phyloP scores from a whole-genome alignment of 306 rosid genomes.

The Arachis hypogaea region DNA sequence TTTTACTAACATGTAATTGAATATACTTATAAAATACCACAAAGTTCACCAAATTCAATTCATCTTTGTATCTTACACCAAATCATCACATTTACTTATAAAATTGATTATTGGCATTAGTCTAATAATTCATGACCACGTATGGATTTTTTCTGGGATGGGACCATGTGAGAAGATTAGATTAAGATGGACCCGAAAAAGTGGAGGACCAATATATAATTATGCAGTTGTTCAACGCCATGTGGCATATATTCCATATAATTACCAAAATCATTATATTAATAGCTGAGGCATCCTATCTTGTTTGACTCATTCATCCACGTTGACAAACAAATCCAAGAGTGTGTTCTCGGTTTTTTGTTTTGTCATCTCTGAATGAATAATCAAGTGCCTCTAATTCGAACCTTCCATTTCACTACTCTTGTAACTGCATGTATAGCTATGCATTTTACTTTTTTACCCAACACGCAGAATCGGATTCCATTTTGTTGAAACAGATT shows the following conservation, averaged over 20 bases:
- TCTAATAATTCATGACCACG: conserved; percentile 5
- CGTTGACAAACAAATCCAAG: conserved; percentile 29
- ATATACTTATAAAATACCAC: too few relatives aligned
- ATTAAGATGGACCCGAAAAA: conserved; percentile 5
- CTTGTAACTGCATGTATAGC: neutral
- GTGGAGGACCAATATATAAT: conserved; percentile 1
- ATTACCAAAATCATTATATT: conserved; percentile 8
- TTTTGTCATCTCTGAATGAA: neutral
- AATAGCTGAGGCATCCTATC: conserved; percentile 11
- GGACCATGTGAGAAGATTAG: conserved; percentile 21
- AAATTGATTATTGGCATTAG: neutral
- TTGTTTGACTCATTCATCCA: conserved; percentile 16
- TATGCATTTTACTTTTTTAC: neutral
- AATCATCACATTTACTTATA: too few relatives aligned
- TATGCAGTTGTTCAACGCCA: conserved; percentile 21
- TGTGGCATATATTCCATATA: conserved; percentile 37
- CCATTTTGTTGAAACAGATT: conserved; percentile 5
- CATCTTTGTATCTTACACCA: too few relatives aligned
- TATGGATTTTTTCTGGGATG: conserved; percentile 9
- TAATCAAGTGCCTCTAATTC: conserved; percentile 1
- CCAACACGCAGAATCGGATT: conserved; percentile 28
- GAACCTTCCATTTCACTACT: conserved; percentile 30
- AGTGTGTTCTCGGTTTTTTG: neutral
- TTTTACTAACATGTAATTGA: too few relatives aligned
- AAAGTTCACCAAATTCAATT: too few relatives aligned